Conservation (phyloP, 345 rosid genomes). For the Eucalyptus leucophloia region DNA sequence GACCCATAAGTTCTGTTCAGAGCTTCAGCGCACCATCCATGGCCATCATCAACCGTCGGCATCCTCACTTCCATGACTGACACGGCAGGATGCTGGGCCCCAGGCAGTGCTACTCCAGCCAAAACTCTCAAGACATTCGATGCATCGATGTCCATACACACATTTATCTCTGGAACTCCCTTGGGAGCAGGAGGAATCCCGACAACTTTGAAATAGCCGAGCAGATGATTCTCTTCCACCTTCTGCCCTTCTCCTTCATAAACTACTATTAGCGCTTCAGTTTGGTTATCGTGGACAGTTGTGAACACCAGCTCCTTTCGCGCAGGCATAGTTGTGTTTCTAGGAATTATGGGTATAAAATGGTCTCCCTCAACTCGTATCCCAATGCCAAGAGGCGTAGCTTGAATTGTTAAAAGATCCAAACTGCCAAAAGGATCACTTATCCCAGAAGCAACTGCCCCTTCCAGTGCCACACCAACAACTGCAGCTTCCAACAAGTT, state of each 20-base stretch:
- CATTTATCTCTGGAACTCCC: slow-evolving; percentile 74
- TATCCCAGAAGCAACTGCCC: slow-evolving; percentile 82
- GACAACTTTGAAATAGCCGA: slow-evolving; percentile 72
- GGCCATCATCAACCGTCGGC: slow-evolving; percentile 89
- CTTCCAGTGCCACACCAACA: slow-evolving; percentile 78
- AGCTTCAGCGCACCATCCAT: slow-evolving; percentile 77
- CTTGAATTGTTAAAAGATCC: slow-evolving; percentile 81
- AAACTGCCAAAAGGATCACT: slow-evolving; percentile 73
- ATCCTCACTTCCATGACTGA: slow-evolving; percentile 80
- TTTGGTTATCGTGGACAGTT: slow-evolving; percentile 54
- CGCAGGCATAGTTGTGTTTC: slow-evolving; percentile 68
- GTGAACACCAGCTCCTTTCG: slow-evolving; percentile 65
- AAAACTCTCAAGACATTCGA: slow-evolving; percentile 48
- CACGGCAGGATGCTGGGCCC: slow-evolving; percentile 36
- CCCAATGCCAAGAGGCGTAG: slow-evolving; percentile 57
- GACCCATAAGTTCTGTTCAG: slow-evolving; percentile 46
- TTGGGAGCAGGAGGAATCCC: slow-evolving; percentile 62
- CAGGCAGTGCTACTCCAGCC: slow-evolving; percentile 59
- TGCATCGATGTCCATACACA: slow-evolving; percentile 91
- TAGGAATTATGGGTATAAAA: slow-evolving; percentile 52
- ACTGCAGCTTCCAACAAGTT: slow-evolving; percentile 74
- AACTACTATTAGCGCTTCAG: slow-evolving; percentile 53
- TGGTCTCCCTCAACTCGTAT: slow-evolving; percentile 42
- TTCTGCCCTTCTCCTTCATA: slow-evolving; percentile 78
- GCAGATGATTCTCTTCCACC: slow-evolving; percentile 60